These are phyloP conservation scores for Tinospora cordifolia DNA, from an alignment of 164 flowering plant species.

Conservation along the genomic window DNA sequence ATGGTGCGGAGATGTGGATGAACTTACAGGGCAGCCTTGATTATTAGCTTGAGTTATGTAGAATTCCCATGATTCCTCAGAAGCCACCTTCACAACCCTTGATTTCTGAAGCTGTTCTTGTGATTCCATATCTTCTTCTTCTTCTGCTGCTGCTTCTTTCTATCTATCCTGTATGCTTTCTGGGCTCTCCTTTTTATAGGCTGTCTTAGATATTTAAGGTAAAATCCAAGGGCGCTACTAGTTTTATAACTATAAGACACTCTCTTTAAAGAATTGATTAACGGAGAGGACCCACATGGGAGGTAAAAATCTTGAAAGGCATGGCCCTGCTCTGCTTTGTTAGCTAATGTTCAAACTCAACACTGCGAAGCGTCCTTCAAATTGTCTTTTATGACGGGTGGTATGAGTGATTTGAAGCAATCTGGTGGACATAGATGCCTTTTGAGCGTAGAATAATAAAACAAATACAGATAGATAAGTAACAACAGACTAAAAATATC, in stretches of 20 bases:
- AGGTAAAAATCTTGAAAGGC: background rate
- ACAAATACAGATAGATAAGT: background rate
- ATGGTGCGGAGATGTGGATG: background rate
- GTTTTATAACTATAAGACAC: background rate
- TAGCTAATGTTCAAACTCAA: too few species aligned
- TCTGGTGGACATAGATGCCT: too few species aligned
- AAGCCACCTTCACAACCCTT: conserved; percentile 44
- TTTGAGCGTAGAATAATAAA: too few species aligned
- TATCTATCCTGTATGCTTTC: background rate
- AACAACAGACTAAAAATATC: background rate
- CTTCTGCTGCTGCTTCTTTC: background rate
- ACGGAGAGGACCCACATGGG: background rate
- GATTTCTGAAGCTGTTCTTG: conserved; percentile 32
- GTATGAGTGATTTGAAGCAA: too few species aligned
- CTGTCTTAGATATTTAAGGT: background rate
- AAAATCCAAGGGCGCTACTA: background rate
- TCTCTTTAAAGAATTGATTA: background rate
- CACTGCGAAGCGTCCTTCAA: too few species aligned
- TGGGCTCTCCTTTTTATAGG: background rate
- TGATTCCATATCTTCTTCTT: conserved; percentile 24
- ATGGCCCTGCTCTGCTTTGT: background rate
- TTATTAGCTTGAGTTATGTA: conserved; percentile 29
- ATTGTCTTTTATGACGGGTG: too few species aligned
- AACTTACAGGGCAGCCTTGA: conserved; percentile 48
- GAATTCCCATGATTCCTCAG: conserved; percentile 52